These are phyloP conservation scores for Aspergillus fischeri DNA, from an alignment of 2,329 filamentous ascomycete genomes.

Conservation along the genomic window DNA sequence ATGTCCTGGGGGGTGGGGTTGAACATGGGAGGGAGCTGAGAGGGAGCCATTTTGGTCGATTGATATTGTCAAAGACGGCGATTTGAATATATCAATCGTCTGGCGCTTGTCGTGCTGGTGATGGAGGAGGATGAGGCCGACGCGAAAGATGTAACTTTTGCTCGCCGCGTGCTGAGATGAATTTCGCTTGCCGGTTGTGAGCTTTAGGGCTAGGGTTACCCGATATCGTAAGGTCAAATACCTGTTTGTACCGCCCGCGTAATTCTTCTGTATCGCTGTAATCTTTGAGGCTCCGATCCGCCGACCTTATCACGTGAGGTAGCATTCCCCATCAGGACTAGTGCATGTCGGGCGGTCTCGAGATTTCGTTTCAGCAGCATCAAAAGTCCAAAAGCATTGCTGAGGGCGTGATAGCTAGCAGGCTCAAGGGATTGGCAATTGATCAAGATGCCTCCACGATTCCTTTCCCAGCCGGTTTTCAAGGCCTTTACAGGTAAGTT, in stretches of 20 bases:
- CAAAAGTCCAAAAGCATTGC: constrained; percentile 6
- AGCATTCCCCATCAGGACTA: constrained; percentile 16
- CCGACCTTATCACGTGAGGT: constrained; percentile 16
- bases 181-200: constrained; percentile 40
- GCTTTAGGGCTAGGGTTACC: constrained; percentile 36
- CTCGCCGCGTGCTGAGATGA: constrained; percentile 22
- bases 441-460: constrained; percentile 62
- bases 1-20: constrained; percentile 98
- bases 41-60: constrained; percentile 83
- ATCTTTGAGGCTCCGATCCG: constrained; percentile 4
- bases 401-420: constrained; percentile 4
- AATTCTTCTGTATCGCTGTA: background rate
- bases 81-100: constrained; percentile 43
- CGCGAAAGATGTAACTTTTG: constrained; percentile 25
- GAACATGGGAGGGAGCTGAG: constrained; percentile 91
- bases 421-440: background rate
- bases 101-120: constrained; percentile 42
- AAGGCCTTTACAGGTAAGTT: constrained; percentile 57
- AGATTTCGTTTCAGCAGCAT: constrained; percentile 28
- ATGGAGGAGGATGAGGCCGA: constrained; percentile 28
- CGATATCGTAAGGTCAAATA: background rate
- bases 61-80: constrained; percentile 38
- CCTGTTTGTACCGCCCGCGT: background rate
- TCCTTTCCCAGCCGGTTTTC: constrained; percentile 58
- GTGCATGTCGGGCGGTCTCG: constrained; percentile 19